Evolutionary conservation across 1,284 basidiomycete species (phyloP).

Genomic region (Trichosporon faecale): DNA sequence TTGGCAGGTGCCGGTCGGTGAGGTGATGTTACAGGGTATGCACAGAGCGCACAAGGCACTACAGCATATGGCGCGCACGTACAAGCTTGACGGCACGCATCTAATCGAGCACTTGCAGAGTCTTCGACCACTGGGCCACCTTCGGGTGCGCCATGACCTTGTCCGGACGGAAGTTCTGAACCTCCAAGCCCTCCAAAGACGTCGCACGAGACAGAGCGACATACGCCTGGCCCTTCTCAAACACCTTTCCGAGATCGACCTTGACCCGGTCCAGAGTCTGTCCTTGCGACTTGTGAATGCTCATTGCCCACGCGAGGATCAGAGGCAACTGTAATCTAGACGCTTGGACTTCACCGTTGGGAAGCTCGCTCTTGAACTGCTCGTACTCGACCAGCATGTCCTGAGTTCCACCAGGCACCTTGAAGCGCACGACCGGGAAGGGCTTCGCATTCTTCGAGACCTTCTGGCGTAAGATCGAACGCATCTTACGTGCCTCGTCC

Average conservation of each 20-base stretch:
- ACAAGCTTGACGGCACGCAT: too few species aligned
- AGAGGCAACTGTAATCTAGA: slow-evolving; percentile 71
- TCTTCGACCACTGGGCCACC: slow-evolving; percentile 44
- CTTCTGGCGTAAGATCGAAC: slow-evolving; percentile 39
- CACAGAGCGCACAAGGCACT: neutral
- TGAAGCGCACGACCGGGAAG: slow-evolving; percentile 75
- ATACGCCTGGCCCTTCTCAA: slow-evolving; percentile 89
- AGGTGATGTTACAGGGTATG: slow-evolving; percentile 6
- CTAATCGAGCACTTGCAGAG: slow-evolving; percentile 31
- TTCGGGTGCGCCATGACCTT: slow-evolving; percentile 69
- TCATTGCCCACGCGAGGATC: slow-evolving; percentile 89
- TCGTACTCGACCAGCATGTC: slow-evolving; percentile 68
- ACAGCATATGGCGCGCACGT: neutral
- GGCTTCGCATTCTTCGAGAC: slow-evolving; percentile 39
- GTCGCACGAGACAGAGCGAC: slow-evolving; percentile 95
- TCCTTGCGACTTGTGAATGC: slow-evolving; percentile 91
- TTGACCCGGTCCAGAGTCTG: slow-evolving; percentile 60
- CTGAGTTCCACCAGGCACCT: slow-evolving; percentile 59
- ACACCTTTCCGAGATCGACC: slow-evolving; percentile 55
- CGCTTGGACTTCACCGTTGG: slow-evolving; percentile 75
- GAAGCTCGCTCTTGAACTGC: slow-evolving; percentile 77
- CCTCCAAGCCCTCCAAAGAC: slow-evolving; percentile 82
- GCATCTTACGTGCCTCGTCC: slow-evolving; percentile 48
- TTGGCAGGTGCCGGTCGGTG: neutral
- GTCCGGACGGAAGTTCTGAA: slow-evolving; percentile 73